Evolutionary conservation across 352 stramenopile species (phyloP).

Genomic region (Thraustochytrium sp.): DNA sequence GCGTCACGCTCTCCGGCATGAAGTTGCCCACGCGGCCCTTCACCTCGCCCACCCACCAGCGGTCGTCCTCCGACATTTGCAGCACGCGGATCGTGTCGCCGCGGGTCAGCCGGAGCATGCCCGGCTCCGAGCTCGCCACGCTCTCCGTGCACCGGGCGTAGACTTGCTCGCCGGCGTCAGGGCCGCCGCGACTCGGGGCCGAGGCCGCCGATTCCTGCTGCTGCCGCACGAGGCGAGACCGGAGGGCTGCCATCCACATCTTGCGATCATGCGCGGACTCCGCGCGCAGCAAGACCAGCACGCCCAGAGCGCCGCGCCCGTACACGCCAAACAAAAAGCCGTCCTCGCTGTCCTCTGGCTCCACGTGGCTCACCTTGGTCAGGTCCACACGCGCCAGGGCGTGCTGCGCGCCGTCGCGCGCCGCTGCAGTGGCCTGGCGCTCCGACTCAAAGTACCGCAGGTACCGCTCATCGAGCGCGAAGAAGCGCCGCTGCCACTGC

Average conservation of each 20-base stretch:
- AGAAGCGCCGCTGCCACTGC: constrained; percentile 20
- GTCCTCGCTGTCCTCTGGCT: not conserved
- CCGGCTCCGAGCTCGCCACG: not conserved
- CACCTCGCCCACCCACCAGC: constrained; percentile 10
- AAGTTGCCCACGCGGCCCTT: constrained; percentile 28
- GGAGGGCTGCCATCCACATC: not conserved
- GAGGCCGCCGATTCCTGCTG: not conserved
- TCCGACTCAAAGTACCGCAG: constrained; percentile 29
- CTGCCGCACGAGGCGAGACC: not conserved
- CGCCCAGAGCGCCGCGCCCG: not conserved
- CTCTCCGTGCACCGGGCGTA: not conserved
- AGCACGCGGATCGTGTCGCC: constrained; percentile 13
- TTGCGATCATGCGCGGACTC: not conserved
- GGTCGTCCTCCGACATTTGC: not conserved
- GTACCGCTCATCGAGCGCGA: not conserved
- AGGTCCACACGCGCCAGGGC: constrained; percentile 3
- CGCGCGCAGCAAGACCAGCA: not conserved
- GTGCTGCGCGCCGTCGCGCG: not conserved
- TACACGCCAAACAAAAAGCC: constrained; percentile 1
- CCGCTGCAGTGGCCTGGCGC: not conserved
- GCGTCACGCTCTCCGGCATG: not conserved
- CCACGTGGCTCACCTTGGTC: not conserved
- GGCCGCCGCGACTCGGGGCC: not conserved
- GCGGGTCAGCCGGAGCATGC: not conserved
- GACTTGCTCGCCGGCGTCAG: not conserved